A percentile compares a stretch with the other conserved stretches of the same genome.
These are phyloP conservation scores for Periconia sp. DNA, from an alignment of 2,329 filamentous ascomycete genomes.

Conservation along the genomic window DNA sequence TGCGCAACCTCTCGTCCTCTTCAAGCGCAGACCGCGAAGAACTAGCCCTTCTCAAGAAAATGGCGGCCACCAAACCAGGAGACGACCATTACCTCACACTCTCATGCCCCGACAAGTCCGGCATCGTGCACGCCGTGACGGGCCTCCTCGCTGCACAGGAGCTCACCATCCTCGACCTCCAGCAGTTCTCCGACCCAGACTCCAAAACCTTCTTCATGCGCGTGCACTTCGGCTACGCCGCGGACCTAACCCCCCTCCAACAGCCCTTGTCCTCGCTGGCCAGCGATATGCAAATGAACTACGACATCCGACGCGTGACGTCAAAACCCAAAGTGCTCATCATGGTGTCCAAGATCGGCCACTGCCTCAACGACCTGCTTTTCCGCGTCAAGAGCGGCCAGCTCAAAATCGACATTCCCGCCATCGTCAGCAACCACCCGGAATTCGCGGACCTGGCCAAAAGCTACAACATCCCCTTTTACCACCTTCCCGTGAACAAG, in stretches of 20 bases:
- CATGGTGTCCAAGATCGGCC: slow-evolving; percentile 88
- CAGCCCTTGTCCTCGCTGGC: slow-evolving; percentile 65
- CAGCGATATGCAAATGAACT: slow-evolving; percentile 66
- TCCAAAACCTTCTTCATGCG: slow-evolving; percentile 85
- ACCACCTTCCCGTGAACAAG: slow-evolving; percentile 76
- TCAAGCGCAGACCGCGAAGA: slow-evolving; percentile 15
- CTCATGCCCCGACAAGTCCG: slow-evolving; percentile 80
- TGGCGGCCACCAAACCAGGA: slow-evolving; percentile 26
- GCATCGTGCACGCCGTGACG: slow-evolving; percentile 83
- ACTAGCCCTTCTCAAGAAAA: slow-evolving; percentile 29
- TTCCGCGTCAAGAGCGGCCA: slow-evolving; percentile 77
- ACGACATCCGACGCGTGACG: slow-evolving; percentile 67
- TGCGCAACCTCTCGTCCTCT: slow-evolving; percentile 16
- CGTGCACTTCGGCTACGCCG: slow-evolving; percentile 72
- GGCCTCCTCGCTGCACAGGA: slow-evolving; percentile 72
- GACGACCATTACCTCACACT: slow-evolving; percentile 63
- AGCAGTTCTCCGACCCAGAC: slow-evolving; percentile 78
- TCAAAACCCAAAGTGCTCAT: slow-evolving; percentile 77
- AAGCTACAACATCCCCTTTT: slow-evolving; percentile 76
- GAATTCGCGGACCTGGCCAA: slow-evolving; percentile 70
- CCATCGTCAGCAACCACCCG: slow-evolving; percentile 81
- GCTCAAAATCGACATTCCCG: slow-evolving; percentile 71
- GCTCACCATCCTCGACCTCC: slow-evolving; percentile 81
- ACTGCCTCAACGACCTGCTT: slow-evolving; percentile 81
- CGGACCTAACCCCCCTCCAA: slow-evolving; percentile 49